These are phyloP conservation scores for Macrophomina tecta DNA, from an alignment of 2,329 filamentous ascomycete species.

Conservation along the genomic window DNA sequence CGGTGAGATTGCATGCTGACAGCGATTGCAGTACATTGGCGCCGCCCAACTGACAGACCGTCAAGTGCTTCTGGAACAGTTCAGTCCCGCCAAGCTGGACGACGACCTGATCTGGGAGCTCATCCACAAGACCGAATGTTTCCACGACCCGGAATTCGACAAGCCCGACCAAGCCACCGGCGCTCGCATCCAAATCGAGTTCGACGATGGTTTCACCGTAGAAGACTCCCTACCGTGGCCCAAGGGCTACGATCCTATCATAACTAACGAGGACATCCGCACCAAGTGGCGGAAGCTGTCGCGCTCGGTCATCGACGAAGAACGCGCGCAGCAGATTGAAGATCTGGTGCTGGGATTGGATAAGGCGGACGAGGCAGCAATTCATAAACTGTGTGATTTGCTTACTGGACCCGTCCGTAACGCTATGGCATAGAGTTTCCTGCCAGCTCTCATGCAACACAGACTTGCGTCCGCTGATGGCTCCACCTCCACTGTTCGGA, in stretches of 20 bases:
- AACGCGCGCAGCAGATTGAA: slow-evolving; percentile 40
- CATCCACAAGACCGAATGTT: slow-evolving; percentile 39
- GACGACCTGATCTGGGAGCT: slow-evolving; percentile 46
- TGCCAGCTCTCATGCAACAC: too few relatives aligned
- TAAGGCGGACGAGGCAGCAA: slow-evolving; percentile 31
- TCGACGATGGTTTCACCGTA: slow-evolving; percentile 34
- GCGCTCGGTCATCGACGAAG: slow-evolving; percentile 38
- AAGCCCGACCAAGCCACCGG: slow-evolving; percentile 6
- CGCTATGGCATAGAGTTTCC: slow-evolving; percentile 1
- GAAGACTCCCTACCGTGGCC: slow-evolving; percentile 35
- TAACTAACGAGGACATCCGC: slow-evolving; percentile 48
- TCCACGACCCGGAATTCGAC: slow-evolving; percentile 17
- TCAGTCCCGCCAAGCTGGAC: slow-evolving; percentile 40
- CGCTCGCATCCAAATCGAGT: slow-evolving; percentile 33
- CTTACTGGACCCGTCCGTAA: slow-evolving; percentile 7
- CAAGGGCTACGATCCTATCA: slow-evolving; percentile 40
- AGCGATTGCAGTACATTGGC: slow-evolving; percentile 37
- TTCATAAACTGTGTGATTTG: slow-evolving; percentile 29
- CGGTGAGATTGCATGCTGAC: background rate
- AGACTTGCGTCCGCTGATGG: too few relatives aligned
- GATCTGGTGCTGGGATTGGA: slow-evolving; percentile 40
- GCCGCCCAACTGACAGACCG: slow-evolving; percentile 48
- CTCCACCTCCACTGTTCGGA: too few relatives aligned
- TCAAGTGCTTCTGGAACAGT: slow-evolving; percentile 44
- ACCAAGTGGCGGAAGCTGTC: slow-evolving; percentile 45